Percentiles rank a stretch among this genome's conserved stretches.
Conservation (phyloP, 2,329 filamentous ascomycete species). For the Alternaria metachromatica region DNA sequence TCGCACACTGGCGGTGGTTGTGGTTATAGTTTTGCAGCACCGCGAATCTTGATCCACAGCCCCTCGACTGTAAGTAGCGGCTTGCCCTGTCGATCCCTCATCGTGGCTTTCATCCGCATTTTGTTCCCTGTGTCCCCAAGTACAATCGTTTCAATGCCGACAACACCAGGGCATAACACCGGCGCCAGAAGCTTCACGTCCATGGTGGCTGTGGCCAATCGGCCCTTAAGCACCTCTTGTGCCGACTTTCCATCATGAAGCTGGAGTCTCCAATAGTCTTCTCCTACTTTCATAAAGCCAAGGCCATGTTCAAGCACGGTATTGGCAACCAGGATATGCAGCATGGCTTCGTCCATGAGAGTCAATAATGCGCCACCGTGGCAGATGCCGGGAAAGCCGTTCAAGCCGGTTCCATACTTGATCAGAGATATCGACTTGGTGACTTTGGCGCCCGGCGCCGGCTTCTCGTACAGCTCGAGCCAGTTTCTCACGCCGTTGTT, state of each 20-base stretch:
- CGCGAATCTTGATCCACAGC: conserved; percentile 29
- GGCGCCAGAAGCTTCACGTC: conserved; percentile 30
- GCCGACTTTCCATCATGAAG: conserved; percentile 13
- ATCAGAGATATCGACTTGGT: conserved; percentile 23
- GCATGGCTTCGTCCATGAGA: conserved; percentile 67
- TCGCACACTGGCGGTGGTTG: neutral
- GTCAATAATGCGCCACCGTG: conserved; percentile 74
- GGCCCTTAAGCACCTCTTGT: conserved; percentile 24
- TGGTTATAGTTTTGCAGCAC: conserved; percentile 23
- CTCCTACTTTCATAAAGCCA: conserved; percentile 8
- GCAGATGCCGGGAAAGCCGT: conserved; percentile 71
- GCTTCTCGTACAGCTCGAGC: conserved; percentile 30
- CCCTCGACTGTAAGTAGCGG: conserved; percentile 29
- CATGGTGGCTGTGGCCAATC: conserved; percentile 29
- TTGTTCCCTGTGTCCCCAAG: conserved; percentile 26
- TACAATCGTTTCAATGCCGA: conserved; percentile 33
- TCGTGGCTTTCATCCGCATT: conserved; percentile 29
- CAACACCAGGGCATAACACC: conserved; percentile 30
- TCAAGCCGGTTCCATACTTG: conserved; percentile 45
- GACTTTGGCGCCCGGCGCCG: conserved; percentile 18
- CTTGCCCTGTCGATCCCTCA: conserved; percentile 32
- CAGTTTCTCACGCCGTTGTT: conserved; percentile 26
- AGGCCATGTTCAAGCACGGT: conserved; percentile 11
- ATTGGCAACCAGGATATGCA: conserved; percentile 24
- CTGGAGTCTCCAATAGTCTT: conserved; percentile 7